Conservation (phyloP, 2,329 filamentous ascomycete genomes). For the Monilinia vaccinii-corymbosi region DNA sequence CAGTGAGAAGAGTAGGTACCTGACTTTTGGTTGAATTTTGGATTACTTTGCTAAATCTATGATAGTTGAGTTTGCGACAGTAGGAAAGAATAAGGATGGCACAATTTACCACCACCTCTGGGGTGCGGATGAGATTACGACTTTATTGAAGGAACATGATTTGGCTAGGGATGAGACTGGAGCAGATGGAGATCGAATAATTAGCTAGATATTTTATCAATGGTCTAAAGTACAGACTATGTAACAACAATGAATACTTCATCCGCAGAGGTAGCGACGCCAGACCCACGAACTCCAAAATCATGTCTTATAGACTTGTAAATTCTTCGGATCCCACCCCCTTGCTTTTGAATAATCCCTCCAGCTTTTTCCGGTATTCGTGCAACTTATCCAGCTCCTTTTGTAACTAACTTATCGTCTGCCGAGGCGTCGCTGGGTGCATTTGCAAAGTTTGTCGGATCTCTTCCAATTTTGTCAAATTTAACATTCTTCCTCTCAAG, state of each 20-base stretch:
- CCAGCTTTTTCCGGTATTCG: background rate
- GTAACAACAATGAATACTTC: slow-evolving; percentile 24
- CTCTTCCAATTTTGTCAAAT: background rate
- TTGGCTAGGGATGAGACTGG: slow-evolving; percentile 69
- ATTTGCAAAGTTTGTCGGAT: background rate
- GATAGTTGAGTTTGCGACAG: slow-evolving; percentile 92
- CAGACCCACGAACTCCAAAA: background rate
- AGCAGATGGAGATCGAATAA: slow-evolving; percentile 26
- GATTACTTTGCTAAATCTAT: slow-evolving; percentile 15
- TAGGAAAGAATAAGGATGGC: slow-evolving; percentile 88
- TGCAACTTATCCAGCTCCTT: background rate
- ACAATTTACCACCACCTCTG: slow-evolving; percentile 98
- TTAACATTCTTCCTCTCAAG: background rate
- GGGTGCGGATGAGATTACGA: slow-evolving; percentile 93
- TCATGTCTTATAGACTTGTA: background rate
- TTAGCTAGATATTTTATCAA: slow-evolving; percentile 21
- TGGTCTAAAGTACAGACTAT: slow-evolving; percentile 14
- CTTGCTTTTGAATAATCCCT: background rate
- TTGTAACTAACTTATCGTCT: background rate
- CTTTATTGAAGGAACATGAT: slow-evolving; percentile 88
- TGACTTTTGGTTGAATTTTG: background rate
- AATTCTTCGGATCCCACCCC: background rate
- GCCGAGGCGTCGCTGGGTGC: background rate
- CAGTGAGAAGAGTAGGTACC: slow-evolving; percentile 96
- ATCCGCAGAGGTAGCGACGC: background rate